These are phyloP conservation scores for Pilatotrama ljubarskyi DNA, from an alignment of 768 basidiomycete genomes.

Conservation along the genomic window DNA sequence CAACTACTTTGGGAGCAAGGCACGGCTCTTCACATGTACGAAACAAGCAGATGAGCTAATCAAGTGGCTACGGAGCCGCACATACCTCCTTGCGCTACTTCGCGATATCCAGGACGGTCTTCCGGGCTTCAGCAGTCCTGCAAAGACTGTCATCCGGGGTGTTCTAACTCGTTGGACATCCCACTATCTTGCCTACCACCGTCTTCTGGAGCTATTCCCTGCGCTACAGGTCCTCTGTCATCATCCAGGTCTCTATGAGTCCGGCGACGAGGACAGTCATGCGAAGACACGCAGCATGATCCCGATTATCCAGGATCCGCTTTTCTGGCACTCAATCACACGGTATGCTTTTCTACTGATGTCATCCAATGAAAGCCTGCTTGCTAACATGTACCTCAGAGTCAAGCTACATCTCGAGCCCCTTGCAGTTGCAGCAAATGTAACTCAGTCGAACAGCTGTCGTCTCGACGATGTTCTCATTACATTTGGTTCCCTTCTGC, in stretches of 20 bases:
- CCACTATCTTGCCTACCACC: slow-evolving; percentile 36
- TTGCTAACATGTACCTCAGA: neutral
- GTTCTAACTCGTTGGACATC: slow-evolving; percentile 40
- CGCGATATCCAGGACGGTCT: slow-evolving; percentile 22
- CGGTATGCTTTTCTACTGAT: slow-evolving; percentile 28
- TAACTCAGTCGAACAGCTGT: neutral
- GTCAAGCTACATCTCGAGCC: neutral
- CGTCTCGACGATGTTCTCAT: slow-evolving; percentile 1
- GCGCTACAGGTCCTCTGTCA: slow-evolving; percentile 24
- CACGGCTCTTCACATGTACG: slow-evolving; percentile 24
- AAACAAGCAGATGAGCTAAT: slow-evolving; percentile 37
- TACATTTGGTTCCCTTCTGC: neutral
- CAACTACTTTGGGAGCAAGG: slow-evolving; percentile 36
- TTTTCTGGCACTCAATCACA: slow-evolving; percentile 35
- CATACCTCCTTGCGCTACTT: slow-evolving; percentile 33
- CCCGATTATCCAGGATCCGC: slow-evolving; percentile 27
- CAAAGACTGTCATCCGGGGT: slow-evolving; percentile 31
- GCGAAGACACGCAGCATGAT: slow-evolving; percentile 33
- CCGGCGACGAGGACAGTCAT: slow-evolving; percentile 29
- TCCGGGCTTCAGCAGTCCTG: neutral
- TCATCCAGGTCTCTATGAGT: slow-evolving; percentile 16
- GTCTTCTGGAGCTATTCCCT: slow-evolving; percentile 31
- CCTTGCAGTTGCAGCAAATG: neutral
- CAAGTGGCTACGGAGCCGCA: slow-evolving; percentile 40
- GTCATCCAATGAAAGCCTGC: neutral